phyloP scores from a whole-genome alignment of 2,329 filamentous ascomycete species.

The Talaromyces marneffei region DNA sequence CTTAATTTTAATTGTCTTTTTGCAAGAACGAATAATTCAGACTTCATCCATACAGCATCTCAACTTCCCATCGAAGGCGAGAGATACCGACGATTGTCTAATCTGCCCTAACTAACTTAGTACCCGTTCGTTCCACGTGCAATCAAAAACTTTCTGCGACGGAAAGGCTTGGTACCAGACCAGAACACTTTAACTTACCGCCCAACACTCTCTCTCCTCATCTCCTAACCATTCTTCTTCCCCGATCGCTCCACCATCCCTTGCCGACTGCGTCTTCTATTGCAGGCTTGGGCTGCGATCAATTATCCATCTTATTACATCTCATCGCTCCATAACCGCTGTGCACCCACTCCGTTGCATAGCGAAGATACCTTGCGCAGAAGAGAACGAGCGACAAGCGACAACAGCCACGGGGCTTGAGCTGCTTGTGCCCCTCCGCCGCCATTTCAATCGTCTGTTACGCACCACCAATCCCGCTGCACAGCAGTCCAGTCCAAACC shows the following conservation, averaged over 20 bases:
- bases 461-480: conserved; percentile 4
- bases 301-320: background rate
- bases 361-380: background rate
- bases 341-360: conserved; percentile 5
- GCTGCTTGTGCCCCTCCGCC: conserved; percentile 7
- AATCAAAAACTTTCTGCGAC: background rate
- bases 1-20: background rate
- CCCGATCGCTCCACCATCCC: conserved; percentile 4
- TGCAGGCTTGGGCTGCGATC: background rate
- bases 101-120: background rate
- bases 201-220: background rate
- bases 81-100: background rate
- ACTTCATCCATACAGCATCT: background rate
- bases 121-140: conserved; percentile 3
- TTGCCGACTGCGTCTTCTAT: conserved; percentile 9
- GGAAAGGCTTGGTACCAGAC: background rate
- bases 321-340: background rate
- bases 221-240: no score
- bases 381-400: background rate
- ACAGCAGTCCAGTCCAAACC: background rate
- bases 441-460: background rate
- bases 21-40: background rate
- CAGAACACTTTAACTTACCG: background rate
- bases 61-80: no score
- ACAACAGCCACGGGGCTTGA: background rate